These are phyloP conservation scores for Takashimella tepidaria DNA, from an alignment of 1,284 basidiomycete genomes.

Conservation along the genomic window DNA sequence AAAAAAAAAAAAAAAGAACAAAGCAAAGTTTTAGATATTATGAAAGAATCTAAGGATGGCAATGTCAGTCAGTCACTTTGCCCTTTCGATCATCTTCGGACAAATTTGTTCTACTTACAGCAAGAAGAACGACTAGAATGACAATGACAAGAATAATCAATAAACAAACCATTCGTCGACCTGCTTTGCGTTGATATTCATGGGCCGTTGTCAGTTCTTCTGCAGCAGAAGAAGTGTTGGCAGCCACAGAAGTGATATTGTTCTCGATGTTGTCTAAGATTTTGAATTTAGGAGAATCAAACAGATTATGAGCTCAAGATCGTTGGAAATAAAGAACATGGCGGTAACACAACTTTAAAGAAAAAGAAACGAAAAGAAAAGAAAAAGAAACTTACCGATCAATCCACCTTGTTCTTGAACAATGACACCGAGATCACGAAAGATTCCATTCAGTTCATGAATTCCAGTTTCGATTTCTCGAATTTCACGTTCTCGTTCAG, in stretches of 20 bases:
- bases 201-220: slow-evolving; percentile 84
- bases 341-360: no score
- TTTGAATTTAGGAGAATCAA: background rate
- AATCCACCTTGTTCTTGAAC: slow-evolving; percentile 92
- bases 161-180: slow-evolving; percentile 80
- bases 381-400: slow-evolving; percentile 62
- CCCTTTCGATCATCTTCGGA: no score
- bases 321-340: no score
- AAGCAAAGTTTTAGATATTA: no score
- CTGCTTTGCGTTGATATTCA: slow-evolving; percentile 92
- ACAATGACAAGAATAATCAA: slow-evolving; percentile 84
- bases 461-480: slow-evolving; percentile 96
- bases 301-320: no score
- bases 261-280: slow-evolving; percentile 87
- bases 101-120: slow-evolving; percentile 64
- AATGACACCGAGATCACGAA: slow-evolving; percentile 90
- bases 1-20: no score
- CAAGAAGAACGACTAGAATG: slow-evolving; percentile 80
- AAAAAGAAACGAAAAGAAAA: no score
- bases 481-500: slow-evolving; percentile 91
- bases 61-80: no score
- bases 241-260: slow-evolving; percentile 82
- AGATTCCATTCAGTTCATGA: slow-evolving; percentile 94
- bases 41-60: slow-evolving; percentile 25
- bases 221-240: slow-evolving; percentile 77